These are phyloP conservation scores for Candida albicans DNA, from an alignment of 1,139 yeast genomes.

Conservation along the genomic window DNA sequence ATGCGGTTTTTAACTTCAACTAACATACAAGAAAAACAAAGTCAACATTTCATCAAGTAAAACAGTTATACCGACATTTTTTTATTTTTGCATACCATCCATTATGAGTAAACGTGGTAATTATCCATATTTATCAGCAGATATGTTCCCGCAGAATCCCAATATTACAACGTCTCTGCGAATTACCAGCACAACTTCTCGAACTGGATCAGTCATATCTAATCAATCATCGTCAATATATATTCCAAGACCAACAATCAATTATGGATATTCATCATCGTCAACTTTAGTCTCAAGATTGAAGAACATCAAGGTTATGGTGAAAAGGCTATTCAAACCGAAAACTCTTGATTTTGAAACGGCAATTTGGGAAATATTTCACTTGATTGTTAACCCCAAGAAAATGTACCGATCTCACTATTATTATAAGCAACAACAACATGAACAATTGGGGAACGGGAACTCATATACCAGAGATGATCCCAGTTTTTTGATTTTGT, in stretches of 20 bases:
- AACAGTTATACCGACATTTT: neutral
- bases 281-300: constrained; percentile 8
- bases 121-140: constrained; percentile 41
- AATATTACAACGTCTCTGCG: constrained; percentile 17
- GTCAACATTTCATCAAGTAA: neutral
- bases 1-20: neutral
- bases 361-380: constrained; percentile 86
- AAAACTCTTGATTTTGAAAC: constrained; percentile 88
- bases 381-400: constrained; percentile 71
- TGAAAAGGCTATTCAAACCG: constrained; percentile 59
- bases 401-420: constrained; percentile 81
- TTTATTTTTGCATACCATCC: neutral
- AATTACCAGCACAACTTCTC: constrained; percentile 18
- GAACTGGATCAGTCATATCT: constrained; percentile 25
- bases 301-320: constrained; percentile 28
- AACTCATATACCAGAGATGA: constrained; percentile 80
- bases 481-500: constrained; percentile 78
- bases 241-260: constrained; percentile 13
- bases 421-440: constrained; percentile 53
- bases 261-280: constrained; percentile 1
- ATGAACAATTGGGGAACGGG: constrained; percentile 22
- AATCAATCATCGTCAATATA: constrained; percentile 19
- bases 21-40: too few relatives aligned
- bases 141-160: constrained; percentile 33
- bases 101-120: constrained; percentile 31